These are phyloP conservation scores for Fusarium sp. DNA, from an alignment of 2,329 filamentous ascomycete species.

Conservation along the genomic window DNA sequence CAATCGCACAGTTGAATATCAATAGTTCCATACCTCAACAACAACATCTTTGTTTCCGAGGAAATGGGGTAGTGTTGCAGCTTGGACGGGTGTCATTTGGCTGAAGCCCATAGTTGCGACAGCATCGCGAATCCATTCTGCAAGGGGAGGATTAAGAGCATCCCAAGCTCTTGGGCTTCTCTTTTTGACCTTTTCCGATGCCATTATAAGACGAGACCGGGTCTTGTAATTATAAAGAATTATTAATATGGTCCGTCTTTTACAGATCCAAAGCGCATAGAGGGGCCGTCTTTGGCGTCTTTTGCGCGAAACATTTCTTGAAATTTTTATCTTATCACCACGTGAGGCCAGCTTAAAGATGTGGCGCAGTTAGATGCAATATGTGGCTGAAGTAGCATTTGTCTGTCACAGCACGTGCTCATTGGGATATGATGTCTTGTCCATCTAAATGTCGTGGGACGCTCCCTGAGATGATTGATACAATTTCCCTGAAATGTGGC, in stretches of 20 bases:
- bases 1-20: not conserved
- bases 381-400: slow-evolving; percentile 16
- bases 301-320: slow-evolving; percentile 47
- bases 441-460: slow-evolving; percentile 21
- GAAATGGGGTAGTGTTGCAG: slow-evolving; percentile 88
- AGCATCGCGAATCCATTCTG: slow-evolving; percentile 84
- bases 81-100: slow-evolving; percentile 94
- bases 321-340: slow-evolving; percentile 51
- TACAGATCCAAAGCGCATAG: slow-evolving; percentile 26
- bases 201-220: slow-evolving; percentile 41
- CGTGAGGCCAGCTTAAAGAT: slow-evolving; percentile 33
- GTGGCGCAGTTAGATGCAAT: not conserved
- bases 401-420: slow-evolving; percentile 16
- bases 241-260: slow-evolving; percentile 5
- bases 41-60: slow-evolving; percentile 92
- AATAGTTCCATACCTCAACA: slow-evolving; percentile 70
- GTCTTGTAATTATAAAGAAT: not conserved
- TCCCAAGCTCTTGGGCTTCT: slow-evolving; percentile 62
- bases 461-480: slow-evolving; percentile 12
- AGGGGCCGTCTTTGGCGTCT: slow-evolving; percentile 30
- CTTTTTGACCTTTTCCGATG: slow-evolving; percentile 52
- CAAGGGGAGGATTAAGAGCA: slow-evolving; percentile 53
- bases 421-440: not conserved
- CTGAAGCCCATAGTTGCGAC: slow-evolving; percentile 86
- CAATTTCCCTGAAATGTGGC: not conserved